phyloP scores from a whole-genome alignment of 345 rosid species.

The Clarkia xantiana region DNA sequence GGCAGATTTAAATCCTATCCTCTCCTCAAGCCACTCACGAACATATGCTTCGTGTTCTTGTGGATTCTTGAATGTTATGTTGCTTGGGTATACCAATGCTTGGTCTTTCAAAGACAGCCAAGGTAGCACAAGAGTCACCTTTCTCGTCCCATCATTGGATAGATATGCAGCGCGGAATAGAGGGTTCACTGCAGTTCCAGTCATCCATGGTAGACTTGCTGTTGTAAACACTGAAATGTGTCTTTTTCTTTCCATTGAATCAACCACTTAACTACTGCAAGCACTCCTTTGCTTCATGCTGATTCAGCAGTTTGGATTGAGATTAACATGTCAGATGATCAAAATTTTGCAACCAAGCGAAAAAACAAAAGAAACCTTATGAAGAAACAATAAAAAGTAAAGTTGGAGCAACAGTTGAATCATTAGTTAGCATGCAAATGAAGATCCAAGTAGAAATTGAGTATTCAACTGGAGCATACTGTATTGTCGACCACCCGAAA shows the following conservation, averaged over 20 bases:
- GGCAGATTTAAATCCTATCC: conserved; percentile 33
- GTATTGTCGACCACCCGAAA: too few relatives aligned
- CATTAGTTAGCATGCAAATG: too few relatives aligned
- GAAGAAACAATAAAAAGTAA: too few relatives aligned
- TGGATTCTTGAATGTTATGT: conserved; percentile 44
- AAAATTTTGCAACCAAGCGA: too few relatives aligned
- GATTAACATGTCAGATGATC: too few relatives aligned
- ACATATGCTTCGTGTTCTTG: conserved; percentile 61
- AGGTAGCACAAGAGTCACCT: conserved; percentile 85
- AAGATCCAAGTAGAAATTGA: too few relatives aligned
- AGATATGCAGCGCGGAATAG: conserved; percentile 93
- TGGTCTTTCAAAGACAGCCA: conserved; percentile 75
- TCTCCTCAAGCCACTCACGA: conserved; percentile 66
- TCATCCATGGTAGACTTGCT: conserved; percentile 95
- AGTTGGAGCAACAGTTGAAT: too few relatives aligned
- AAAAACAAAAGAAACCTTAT: too few relatives aligned
- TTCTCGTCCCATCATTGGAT: conserved; percentile 48
- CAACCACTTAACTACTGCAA: too few relatives aligned
- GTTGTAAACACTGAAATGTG: conserved; percentile 82
- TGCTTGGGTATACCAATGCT: conserved; percentile 50
- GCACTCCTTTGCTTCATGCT: too few relatives aligned
- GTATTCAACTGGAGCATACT: too few relatives aligned
- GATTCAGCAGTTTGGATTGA: too few relatives aligned
- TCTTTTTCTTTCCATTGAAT: conserved; percentile 44
- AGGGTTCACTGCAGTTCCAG: conserved; percentile 95